These are phyloP conservation scores for Pichia californica DNA, from an alignment of 805 yeast genomes.

Conservation along the genomic window DNA sequence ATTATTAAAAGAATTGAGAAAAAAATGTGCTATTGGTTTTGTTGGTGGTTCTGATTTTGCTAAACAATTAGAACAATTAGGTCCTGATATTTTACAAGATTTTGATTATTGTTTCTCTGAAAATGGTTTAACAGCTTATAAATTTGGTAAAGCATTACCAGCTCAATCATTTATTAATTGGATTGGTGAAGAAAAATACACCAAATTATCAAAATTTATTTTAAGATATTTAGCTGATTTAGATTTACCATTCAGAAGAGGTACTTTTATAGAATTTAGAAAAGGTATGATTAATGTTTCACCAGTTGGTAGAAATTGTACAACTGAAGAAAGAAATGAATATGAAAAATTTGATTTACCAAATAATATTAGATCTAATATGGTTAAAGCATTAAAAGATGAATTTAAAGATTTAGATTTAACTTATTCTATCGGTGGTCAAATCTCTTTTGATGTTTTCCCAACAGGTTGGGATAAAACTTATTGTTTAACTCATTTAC, in stretches of 20 bases:
- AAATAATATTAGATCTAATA: slow-evolving; percentile 73
- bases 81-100: slow-evolving; percentile 64
- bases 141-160: slow-evolving; percentile 78
- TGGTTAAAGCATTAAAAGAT: slow-evolving; percentile 79
- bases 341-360: slow-evolving; percentile 78
- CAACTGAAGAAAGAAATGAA: slow-evolving; percentile 88
- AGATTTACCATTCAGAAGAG: slow-evolving; percentile 95
- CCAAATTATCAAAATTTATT: slow-evolving; percentile 78
- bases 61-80: slow-evolving; percentile 96
- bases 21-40: slow-evolving; percentile 92
- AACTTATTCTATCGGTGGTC: slow-evolving; percentile 98
- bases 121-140: slow-evolving; percentile 97
- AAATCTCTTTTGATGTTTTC: slow-evolving; percentile 98
- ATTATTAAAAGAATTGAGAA: slow-evolving; percentile 66
- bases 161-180: slow-evolving; percentile 91
- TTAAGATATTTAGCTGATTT: slow-evolving; percentile 77
- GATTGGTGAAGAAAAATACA: slow-evolving; percentile 95
- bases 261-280: slow-evolving; percentile 98
- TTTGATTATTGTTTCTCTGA: slow-evolving; percentile 96
- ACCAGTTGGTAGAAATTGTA: slow-evolving; percentile 98
- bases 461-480: slow-evolving; percentile 99
- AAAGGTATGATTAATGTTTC: slow-evolving; percentile 99
- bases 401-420: slow-evolving; percentile 78
- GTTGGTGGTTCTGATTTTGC: slow-evolving; percentile 95
- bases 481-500: slow-evolving; percentile 91